These are phyloP conservation scores for Phytophthora brassicae DNA, from an alignment of 352 stramenopile genomes.

Conservation along the genomic window DNA sequence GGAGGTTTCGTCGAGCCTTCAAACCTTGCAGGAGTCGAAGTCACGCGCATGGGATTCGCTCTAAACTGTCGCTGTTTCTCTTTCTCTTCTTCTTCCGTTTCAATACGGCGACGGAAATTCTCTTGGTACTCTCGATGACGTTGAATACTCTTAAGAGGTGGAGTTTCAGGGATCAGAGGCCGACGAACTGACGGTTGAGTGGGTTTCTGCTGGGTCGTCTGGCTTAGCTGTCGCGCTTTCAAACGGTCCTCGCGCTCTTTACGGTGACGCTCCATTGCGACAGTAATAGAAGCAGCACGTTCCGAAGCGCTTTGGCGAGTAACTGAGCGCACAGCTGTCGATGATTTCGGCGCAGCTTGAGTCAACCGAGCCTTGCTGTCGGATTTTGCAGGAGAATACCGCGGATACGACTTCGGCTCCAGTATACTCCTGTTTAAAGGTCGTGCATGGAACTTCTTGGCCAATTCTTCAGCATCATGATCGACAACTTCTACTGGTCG, in stretches of 20 bases:
- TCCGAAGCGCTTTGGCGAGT: conserved; percentile 34
- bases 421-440: conserved; percentile 66
- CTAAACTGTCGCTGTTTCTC: conserved; percentile 63
- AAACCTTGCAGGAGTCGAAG: conserved; percentile 55
- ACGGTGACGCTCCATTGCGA: conserved; percentile 43
- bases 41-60: conserved; percentile 70
- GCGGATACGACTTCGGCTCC: conserved; percentile 35
- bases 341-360: conserved; percentile 46
- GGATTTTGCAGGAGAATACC: conserved; percentile 30
- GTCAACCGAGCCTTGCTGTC: conserved; percentile 41
- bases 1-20: conserved; percentile 72
- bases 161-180: conserved; percentile 68
- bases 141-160: conserved; percentile 70
- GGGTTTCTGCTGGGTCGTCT: conserved; percentile 14
- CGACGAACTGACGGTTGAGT: conserved; percentile 19
- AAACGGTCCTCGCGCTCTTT: conserved; percentile 45
- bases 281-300: conserved; percentile 31
- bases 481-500: conserved; percentile 62
- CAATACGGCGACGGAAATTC: conserved; percentile 58
- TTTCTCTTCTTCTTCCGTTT: conserved; percentile 58
- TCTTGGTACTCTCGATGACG: conserved; percentile 74
- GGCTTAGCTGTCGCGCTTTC: conserved; percentile 29
- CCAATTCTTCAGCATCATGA: conserved; percentile 70
- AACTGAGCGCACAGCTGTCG: conserved; percentile 39
- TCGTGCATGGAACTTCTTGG: conserved; percentile 75